Evolutionary conservation across 2,329 filamentous ascomycete species (phyloP).

Genomic region (Claviceps digitariae): DNA sequence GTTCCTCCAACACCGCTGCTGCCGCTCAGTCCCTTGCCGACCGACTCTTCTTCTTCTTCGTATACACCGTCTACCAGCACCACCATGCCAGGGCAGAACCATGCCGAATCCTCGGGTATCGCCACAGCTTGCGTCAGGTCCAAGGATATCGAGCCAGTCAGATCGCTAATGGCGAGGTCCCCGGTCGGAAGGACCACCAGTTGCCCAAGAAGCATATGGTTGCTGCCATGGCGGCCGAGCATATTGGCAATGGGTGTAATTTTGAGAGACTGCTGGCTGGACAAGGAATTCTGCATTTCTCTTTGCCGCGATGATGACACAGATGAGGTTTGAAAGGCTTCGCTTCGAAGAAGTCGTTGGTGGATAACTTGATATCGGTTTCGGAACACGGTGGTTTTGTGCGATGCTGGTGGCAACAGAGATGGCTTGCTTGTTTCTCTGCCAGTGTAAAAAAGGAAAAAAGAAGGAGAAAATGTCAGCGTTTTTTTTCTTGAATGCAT

Average conservation of each 20-base stretch:
- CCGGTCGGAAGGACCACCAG: constrained; percentile 71
- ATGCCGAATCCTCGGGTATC: constrained; percentile 74
- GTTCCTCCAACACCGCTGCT: constrained; percentile 76
- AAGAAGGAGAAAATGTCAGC: background rate
- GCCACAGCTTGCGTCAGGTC: constrained; percentile 70
- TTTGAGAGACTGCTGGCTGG: constrained; percentile 60
- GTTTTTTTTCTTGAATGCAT: too few species aligned
- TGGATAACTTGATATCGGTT: constrained; percentile 88
- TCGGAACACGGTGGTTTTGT: constrained; percentile 76
- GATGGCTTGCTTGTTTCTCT: constrained; percentile 52
- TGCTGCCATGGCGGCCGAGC: constrained; percentile 66
- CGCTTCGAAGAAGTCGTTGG: constrained; percentile 81
- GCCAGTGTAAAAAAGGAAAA: background rate
- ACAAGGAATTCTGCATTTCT: constrained; percentile 45
- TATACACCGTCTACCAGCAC: constrained; percentile 93
- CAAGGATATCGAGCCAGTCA: constrained; percentile 76
- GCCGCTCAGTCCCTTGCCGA: constrained; percentile 57
- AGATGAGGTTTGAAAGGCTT: constrained; percentile 76
- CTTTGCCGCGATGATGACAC: constrained; percentile 46
- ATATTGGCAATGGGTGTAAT: constrained; percentile 73
- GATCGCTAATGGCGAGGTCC: constrained; percentile 67
- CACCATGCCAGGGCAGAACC: constrained; percentile 93
- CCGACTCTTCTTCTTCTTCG: constrained; percentile 71
- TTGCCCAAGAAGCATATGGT: constrained; percentile 77
- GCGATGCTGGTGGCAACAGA: constrained; percentile 60